Conservation (phyloP, 2,329 filamentous ascomycete genomes). For the Helicocarpus griseus region DNA sequence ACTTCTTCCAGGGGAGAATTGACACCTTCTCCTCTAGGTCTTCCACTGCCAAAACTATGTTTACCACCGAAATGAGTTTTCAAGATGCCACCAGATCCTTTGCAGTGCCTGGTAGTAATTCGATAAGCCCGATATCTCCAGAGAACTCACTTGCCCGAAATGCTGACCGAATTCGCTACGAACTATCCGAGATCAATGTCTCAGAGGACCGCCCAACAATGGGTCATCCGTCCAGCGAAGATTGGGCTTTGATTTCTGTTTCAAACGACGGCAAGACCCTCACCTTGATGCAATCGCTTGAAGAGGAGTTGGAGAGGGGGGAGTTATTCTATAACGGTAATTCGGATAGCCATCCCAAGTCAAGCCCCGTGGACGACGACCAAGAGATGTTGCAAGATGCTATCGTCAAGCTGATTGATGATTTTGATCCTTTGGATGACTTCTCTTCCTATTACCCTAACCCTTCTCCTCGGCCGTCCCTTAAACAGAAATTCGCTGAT, state of each 20-base stretch:
- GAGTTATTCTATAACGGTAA: slow-evolving; percentile 46
- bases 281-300: slow-evolving; percentile 54
- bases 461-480: slow-evolving; percentile 13
- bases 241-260: slow-evolving; percentile 75
- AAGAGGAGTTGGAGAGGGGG: slow-evolving; percentile 54
- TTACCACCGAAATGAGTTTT: slow-evolving; percentile 23
- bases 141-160: slow-evolving; percentile 21
- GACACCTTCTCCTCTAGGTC: slow-evolving; percentile 18
- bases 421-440: slow-evolving; percentile 66
- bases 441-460: slow-evolving; percentile 12
- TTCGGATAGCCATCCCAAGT: slow-evolving; percentile 38
- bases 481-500: slow-evolving; percentile 44
- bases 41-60: slow-evolving; percentile 19
- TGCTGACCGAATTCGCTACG: slow-evolving; percentile 33
- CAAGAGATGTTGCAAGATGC: slow-evolving; percentile 74
- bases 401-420: slow-evolving; percentile 69
- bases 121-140: slow-evolving; percentile 12
- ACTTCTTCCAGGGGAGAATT: slow-evolving; percentile 24
- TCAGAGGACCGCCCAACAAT: slow-evolving; percentile 43
- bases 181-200: slow-evolving; percentile 29
- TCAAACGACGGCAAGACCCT: slow-evolving; percentile 61
- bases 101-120: slow-evolving; percentile 8
- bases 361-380: slow-evolving; percentile 52
- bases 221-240: slow-evolving; percentile 69
- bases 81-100: slow-evolving; percentile 14